Evolutionary conservation across 495 filamentous ascomycete genomes (phyloP), one percentile per base, ranked within the genome.

Genomic region (Penicillium manginii): DNA sequence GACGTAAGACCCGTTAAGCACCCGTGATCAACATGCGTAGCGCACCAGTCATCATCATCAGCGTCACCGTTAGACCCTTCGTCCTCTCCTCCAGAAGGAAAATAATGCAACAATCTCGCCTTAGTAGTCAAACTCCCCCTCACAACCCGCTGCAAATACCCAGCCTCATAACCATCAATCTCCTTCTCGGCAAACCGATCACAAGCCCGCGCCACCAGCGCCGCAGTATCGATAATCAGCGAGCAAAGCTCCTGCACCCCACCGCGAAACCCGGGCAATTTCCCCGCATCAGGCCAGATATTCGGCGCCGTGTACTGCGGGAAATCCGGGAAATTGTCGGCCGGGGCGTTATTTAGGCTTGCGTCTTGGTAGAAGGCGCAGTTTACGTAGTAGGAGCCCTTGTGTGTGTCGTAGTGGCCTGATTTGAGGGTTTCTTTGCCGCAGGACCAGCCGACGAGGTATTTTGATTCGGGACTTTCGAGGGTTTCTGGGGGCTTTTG

Each of bases 331-430:
- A 83, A 84, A 59, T 82, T 84, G 50, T 84, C 75, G 5, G 76
- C 75, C 2, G 86, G 81, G 7, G 87, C 86, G 48, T 82, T 83
- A 11, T 85, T 77, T 5, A 91, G 77, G 2, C 65, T 55, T 2
- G 85, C 79, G 59, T 90, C 83, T 50, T 93, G 85, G 71, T 94
- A 93, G 80, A 96, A 97, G 51, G 90, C 90, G 73, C 92, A 96
- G 76, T 98, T 97, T 69, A 93, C 88, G 71, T 98, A 99, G 81
- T 90, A 99, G 17, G 91, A 96, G 53, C 94, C 94, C 77, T 99
- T 99, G 11, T 90, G 82, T 5, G 89, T 96, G 65, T 99, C 94
- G 62, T 92, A 91, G 57, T 88, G 87, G 58, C 93, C 91, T 67
- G 89, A 86, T 61, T 91, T 90, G 49, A 98, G 85, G n/a, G 90